phyloP scores from a whole-genome alignment of 2,329 filamentous ascomycete genomes.

The Cryphonectria naterciae region DNA sequence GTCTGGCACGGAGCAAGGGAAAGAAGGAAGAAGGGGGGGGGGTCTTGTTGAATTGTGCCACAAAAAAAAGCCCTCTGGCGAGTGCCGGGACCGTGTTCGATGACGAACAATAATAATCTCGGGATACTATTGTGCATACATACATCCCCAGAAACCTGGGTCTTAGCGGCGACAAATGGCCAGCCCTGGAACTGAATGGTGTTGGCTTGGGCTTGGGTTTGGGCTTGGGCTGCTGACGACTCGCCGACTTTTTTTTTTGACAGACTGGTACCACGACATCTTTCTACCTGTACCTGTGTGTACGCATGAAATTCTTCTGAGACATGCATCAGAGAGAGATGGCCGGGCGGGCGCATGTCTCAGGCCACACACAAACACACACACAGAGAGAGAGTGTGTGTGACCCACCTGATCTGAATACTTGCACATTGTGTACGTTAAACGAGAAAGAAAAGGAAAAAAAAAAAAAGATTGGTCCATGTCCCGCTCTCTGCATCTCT shows the following conservation, averaged over 20 bases:
- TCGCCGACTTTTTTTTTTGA: conserved; percentile 2
- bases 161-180: no score
- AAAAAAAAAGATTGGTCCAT: conserved; percentile 1
- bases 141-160: no score
- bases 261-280: conserved; percentile 18
- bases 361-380: not conserved
- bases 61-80: not conserved
- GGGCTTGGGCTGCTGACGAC: not conserved
- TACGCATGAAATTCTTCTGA: not conserved
- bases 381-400: not conserved
- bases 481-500: not conserved
- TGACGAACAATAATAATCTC: not conserved
- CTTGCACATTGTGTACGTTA: not conserved
- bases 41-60: not conserved
- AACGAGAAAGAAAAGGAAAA: not conserved
- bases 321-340: conserved; percentile 6
- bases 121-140: no score
- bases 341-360: not conserved
- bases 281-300: not conserved
- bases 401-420: conserved; percentile 9
- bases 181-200: no score
- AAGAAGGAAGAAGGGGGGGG: not conserved
- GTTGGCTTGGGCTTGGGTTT: no score
- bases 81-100: not conserved
- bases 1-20: not conserved